Conservation (phyloP, 208 protist genomes). For the Leishmania mexicana region DNA sequence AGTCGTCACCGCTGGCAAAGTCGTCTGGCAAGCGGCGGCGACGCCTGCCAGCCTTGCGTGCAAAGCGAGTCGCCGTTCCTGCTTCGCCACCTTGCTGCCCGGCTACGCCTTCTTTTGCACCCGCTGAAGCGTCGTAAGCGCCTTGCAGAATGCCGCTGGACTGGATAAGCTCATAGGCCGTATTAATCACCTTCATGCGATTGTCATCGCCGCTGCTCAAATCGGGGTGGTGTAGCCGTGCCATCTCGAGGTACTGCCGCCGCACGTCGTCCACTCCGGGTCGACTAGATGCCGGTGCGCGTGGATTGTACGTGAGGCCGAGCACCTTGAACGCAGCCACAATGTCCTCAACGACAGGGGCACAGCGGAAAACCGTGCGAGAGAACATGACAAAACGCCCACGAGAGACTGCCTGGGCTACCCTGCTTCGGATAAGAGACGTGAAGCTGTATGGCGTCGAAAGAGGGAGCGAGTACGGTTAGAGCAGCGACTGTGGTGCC, state of each 20-base stretch:
- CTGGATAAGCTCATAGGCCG: slow-evolving; percentile 88
- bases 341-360: slow-evolving; percentile 52
- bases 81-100: background rate
- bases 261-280: slow-evolving; percentile 61
- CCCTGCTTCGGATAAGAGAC: background rate
- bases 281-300: slow-evolving; percentile 23
- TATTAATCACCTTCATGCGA: slow-evolving; percentile 90
- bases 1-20: slow-evolving; percentile 82
- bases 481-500: background rate
- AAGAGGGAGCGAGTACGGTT: background rate
- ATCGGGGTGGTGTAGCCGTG: slow-evolving; percentile 88
- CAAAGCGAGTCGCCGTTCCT: slow-evolving; percentile 30
- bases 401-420: no score
- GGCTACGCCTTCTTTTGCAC: background rate
- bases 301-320: slow-evolving; percentile 51
- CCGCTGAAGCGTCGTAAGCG: background rate
- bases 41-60: slow-evolving; percentile 44
- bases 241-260: slow-evolving; percentile 83
- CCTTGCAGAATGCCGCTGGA: slow-evolving; percentile 56
- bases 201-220: slow-evolving; percentile 83
- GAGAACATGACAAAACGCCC: slow-evolving; percentile 1
- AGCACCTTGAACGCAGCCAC: slow-evolving; percentile 77
- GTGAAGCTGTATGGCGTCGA: background rate
- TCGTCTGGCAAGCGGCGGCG: slow-evolving; percentile 77
- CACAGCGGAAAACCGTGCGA: slow-evolving; percentile 6